phyloP scores from a whole-genome alignment of 2,329 filamentous ascomycete genomes.

The Fusarium sp. region DNA sequence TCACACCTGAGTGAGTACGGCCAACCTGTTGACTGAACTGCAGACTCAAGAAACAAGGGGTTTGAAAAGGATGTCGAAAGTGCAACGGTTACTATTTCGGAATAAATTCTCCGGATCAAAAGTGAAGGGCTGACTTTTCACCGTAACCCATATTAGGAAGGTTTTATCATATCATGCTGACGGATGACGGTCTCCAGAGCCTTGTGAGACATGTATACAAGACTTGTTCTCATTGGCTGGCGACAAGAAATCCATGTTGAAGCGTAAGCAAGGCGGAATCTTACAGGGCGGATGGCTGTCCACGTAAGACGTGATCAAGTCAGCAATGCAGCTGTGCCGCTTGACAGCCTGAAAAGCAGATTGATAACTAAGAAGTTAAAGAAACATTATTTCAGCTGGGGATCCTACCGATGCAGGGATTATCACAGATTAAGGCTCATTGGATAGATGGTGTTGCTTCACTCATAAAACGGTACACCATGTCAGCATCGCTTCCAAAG shows the following conservation, averaged over 20 bases:
- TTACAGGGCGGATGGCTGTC: background rate
- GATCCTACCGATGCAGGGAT: background rate
- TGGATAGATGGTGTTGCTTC: background rate
- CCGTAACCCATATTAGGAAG: background rate
- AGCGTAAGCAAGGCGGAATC: background rate
- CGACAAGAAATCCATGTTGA: background rate
- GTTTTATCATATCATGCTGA: background rate
- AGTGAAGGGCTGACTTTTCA: background rate
- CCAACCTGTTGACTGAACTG: background rate
- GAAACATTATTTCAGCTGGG: background rate
- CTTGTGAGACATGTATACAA: background rate
- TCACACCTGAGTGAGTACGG: background rate
- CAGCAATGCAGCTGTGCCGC: background rate
- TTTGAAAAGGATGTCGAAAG: background rate
- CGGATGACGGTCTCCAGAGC: background rate
- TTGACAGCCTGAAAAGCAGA: background rate
- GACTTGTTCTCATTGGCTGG: background rate
- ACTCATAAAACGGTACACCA: fast-evolving
- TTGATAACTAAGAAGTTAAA: background rate
- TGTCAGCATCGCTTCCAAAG: background rate
- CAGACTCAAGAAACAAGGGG: background rate
- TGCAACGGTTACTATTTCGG: background rate
- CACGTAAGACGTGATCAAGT: background rate
- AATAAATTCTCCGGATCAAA: background rate
- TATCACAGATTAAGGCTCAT: no score